These are phyloP conservation scores for Luffa aegyptiaca DNA, from an alignment of 306 rosid genomes.

Conservation along the genomic window DNA sequence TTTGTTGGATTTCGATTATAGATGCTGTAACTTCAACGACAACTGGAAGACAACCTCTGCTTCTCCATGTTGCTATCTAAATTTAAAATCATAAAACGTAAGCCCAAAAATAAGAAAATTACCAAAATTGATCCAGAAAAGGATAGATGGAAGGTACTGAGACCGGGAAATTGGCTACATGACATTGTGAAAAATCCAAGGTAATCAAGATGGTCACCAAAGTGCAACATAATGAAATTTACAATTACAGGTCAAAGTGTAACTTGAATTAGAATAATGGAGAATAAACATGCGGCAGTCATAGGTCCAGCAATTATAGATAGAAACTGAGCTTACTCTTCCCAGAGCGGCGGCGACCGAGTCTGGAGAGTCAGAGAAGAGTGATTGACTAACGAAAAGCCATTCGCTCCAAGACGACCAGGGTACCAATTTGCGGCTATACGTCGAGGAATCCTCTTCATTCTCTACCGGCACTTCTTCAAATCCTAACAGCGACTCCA, in stretches of 20 bases:
- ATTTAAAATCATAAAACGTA: not conserved
- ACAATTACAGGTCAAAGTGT: not conserved
- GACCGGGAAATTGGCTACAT: not conserved
- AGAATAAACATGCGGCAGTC: not conserved
- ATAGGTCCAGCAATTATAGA: not conserved
- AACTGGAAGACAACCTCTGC: constrained; percentile 79
- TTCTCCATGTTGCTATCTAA: constrained; percentile 72
- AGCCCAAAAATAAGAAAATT: not conserved
- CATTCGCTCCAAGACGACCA: constrained; percentile 94
- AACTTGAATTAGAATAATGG: not conserved
- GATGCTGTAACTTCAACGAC: constrained; percentile 61
- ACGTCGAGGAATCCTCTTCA: constrained; percentile 17
- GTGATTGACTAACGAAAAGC: constrained; percentile 52
- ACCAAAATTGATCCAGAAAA: not conserved
- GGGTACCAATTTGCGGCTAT: constrained; percentile 53
- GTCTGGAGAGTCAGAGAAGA: constrained; percentile 54
- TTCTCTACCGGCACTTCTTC: constrained; percentile 7
- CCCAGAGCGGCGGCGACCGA: constrained; percentile 51
- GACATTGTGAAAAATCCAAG: not conserved
- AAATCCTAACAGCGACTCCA: constrained; percentile 33
- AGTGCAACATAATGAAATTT: not conserved
- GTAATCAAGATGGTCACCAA: not conserved
- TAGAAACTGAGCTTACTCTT: constrained; percentile 34
- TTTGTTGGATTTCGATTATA: constrained; percentile 54
- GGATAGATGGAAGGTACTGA: not conserved